Evolutionary conservation across 257 asterid genomes (phyloP), one percentile per base, ranked within the genome.

Genomic region (Primulina tabacum): DNA sequence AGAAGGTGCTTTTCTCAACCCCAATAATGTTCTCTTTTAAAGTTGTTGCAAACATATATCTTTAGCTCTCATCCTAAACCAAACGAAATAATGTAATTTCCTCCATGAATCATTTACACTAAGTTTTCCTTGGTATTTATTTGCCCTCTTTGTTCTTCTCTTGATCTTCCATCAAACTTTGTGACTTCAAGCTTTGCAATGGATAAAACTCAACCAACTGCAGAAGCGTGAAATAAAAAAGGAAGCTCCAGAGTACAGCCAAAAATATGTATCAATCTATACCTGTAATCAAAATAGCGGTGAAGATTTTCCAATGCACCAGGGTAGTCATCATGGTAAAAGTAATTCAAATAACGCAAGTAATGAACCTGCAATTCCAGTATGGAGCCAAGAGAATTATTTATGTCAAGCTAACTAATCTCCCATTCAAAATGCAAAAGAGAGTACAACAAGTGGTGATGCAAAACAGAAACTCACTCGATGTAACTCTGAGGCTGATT

Each of bases 241-340:
- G 59, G 47, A 58, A 50, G 26, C n/a, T 62, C 64, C 34, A 37
- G 33, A 60, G 9, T 60, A 68, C 35, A 60, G 57, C 30, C 9
- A 40, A 65, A 32, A 30, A 70, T 71, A 78, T 67, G 70, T 73
- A 77, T 69, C 76, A 79, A 80, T 77, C 60, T 68, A 60, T 88
- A 92, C 98, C 98, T 90, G 82, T 93, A 90, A 82, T 93, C 99
- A 85, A 93, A 93, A 76, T 93, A 93, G 40, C 96, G 97, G 71
- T 90, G 96, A 73, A 93, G 92, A 80, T 89, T 91, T 73, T 90
- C 97, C 89, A 93, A 66, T 68, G 96, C 96, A 33, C 87, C 85
- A 32, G 86, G 94, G 77, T 86, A 90, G 82, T 90, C 96, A 73
- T 90, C 96, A 66, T 91, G 99, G 77, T 93, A 79, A 71, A 91